These are phyloP conservation scores for Udeniomyces megalosporus DNA, from an alignment of 768 basidiomycete genomes.

Conservation along the genomic window DNA sequence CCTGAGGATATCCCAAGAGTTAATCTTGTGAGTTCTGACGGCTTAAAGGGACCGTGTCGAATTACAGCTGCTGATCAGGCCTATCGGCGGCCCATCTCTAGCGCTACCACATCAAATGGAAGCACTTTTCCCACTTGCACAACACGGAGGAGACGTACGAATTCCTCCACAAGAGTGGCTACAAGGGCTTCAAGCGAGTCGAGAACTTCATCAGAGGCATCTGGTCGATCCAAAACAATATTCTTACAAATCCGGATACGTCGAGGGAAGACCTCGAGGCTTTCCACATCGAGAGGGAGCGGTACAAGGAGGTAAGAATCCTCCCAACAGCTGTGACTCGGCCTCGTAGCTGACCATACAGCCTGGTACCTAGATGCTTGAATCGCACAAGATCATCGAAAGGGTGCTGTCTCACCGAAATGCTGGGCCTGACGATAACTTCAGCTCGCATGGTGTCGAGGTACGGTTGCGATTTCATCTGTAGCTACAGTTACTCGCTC, in stretches of 20 bases:
- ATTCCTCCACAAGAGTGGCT: constrained; percentile 62
- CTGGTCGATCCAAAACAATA: constrained; percentile 43
- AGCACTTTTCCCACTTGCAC: constrained; percentile 91
- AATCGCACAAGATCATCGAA: constrained; percentile 80
- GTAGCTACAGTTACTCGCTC: too few species aligned
- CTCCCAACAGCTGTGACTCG: not conserved
- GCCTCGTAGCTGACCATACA: too few species aligned
- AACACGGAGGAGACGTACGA: constrained; percentile 98
- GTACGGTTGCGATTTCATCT: constrained; percentile 96
- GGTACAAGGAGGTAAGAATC: constrained; percentile 59
- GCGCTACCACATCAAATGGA: constrained; percentile 99
- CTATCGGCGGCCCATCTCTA: constrained; percentile 28
- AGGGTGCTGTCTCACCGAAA: constrained; percentile 70
- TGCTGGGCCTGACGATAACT: constrained; percentile 19
- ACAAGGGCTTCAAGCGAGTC: constrained; percentile 88
- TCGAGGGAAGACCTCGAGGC: constrained; percentile 78
- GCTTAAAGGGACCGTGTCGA: too few species aligned
- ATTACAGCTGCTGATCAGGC: not conserved
- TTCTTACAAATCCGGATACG: constrained; percentile 47
- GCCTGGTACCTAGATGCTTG: constrained; percentile 33
- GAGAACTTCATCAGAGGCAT: constrained; percentile 92
- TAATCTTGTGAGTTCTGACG: too few species aligned
- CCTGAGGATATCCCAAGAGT: constrained; percentile 67
- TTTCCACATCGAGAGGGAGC: constrained; percentile 74
- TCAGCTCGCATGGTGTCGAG: constrained; percentile 21